Evolutionary conservation across 371 early-diverging fungal species (phyloP), one percentile per base, ranked within the genome.

Genomic region (Smittium mucronatum): DNA sequence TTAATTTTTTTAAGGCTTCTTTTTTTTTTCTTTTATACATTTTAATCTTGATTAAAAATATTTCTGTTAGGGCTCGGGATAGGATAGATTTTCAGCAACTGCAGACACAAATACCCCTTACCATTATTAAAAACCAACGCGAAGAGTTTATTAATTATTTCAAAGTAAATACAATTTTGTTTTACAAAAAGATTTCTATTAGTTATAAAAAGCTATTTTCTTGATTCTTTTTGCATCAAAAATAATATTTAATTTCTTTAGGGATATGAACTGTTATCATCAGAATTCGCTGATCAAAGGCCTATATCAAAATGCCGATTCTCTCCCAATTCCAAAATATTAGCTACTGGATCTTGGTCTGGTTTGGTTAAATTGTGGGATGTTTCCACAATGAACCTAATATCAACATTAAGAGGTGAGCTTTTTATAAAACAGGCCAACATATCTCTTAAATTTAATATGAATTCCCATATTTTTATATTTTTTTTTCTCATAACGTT

Each of bases 201-300:
- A n/a, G n/a, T n/a, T n/a, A n/a, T n/a, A n/a, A n/a, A n/a, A n/a
- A n/a, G n/a, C n/a, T n/a, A n/a, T n/a, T n/a, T n/a, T n/a, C n/a
- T n/a, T n/a, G n/a, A n/a, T n/a, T n/a, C n/a, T n/a, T n/a, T n/a
- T n/a, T n/a, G n/a, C n/a, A n/a, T n/a, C n/a, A n/a, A n/a, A n/a
- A n/a, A n/a, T n/a, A n/a, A n/a, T n/a, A n/a, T n/a, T n/a, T n/a
- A n/a, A n/a, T n/a, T n/a, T 5, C 15, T 76, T 2, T 74, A 88
- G 85, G 76, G 78, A 16, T 92, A 88, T 71, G 80, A 86, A 30
- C 88, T 87, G 57, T 85, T 85, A 71, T 83, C 88, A 26, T 92
- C 94, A 25, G 94, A 95, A 73, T 84, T 93, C 58, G 94, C 91
- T 15, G 96, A 95, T 73, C 89, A 89, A n/a, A 86, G 96, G 57